phyloP scores from a whole-genome alignment of 768 basidiomycete species.

The Cyathus striatus region DNA sequence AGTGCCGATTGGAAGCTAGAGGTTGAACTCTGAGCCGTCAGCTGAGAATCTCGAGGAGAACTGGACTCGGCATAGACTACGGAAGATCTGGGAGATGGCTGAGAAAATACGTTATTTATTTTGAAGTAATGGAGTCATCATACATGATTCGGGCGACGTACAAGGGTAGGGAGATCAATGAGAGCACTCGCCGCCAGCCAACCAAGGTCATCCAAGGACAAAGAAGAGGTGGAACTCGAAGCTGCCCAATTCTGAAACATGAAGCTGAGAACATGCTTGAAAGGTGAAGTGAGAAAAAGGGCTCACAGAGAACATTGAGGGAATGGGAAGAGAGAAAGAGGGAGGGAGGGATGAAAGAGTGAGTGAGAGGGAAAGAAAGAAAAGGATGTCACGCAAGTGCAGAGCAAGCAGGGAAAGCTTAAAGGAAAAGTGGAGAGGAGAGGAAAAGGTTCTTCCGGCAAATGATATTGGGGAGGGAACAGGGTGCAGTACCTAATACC shows the following conservation, averaged over 20 bases:
- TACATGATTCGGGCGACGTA: too few relatives aligned
- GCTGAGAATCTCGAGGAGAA: too few relatives aligned
- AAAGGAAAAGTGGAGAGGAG: conserved; percentile 1
- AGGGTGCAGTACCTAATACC: conserved; percentile 34
- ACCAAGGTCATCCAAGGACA: conserved; percentile 41
- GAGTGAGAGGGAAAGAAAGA: conserved; percentile 10
- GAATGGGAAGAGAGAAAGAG: conserved; percentile 7
- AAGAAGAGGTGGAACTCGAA: conserved; percentile 21
- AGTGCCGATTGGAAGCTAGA: too few relatives aligned
- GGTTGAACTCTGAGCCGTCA: too few relatives aligned
- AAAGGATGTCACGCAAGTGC: conserved; percentile 11
- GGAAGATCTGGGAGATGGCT: conserved; percentile 6
- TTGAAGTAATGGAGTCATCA: too few relatives aligned
- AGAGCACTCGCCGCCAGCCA: conserved; percentile 40
- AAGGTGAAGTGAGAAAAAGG: conserved; percentile 2
- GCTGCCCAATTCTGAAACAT: conserved; percentile 26
- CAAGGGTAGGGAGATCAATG: conserved; percentile 3
- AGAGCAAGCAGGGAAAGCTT: conserved; percentile 5
- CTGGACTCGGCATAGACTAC: too few relatives aligned
- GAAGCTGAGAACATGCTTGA: neutral
- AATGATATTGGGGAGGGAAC: conserved; percentile 8
- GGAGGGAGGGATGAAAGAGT: conserved; percentile 8
- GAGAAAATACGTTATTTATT: too few relatives aligned
- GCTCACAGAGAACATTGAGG: conserved; percentile 7
- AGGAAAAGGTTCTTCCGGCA: conserved; percentile 3